These are phyloP conservation scores for Oryza australiensis DNA, from an alignment of 176 grass and related monocot species.

Conservation along the genomic window DNA sequence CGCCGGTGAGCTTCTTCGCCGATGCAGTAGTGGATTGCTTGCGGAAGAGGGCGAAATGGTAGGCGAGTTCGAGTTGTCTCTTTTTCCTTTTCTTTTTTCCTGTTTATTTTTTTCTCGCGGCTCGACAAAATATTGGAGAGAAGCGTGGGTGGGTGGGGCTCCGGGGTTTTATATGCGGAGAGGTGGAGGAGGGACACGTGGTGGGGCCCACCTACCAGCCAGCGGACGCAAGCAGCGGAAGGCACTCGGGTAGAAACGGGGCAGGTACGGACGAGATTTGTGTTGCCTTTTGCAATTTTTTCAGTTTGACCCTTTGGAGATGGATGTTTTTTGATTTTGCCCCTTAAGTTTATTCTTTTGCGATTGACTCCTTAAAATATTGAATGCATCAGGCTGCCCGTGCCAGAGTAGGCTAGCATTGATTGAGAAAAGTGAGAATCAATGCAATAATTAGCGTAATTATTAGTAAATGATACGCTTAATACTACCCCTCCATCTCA, in stretches of 20 bases:
- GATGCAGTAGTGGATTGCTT: neutral
- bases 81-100: neutral
- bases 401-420: neutral
- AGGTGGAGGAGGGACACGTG: neutral
- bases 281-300: neutral
- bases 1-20: conserved; percentile 22
- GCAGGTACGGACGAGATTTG: neutral
- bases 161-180: conserved; percentile 13
- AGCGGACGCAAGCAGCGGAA: neutral
- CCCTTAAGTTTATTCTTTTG: neutral
- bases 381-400: neutral
- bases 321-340: fast-evolving
- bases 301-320: neutral
- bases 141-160: conserved; percentile 1
- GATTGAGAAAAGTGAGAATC: neutral
- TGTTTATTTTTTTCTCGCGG: neutral
- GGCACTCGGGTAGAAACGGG: neutral
- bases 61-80: conserved; percentile 15
- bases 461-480: neutral
- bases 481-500: no score
- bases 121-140: neutral
- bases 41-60: neutral
- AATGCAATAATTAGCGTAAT: neutral
- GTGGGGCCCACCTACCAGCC: neutral
- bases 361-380: neutral